Evolutionary conservation across 2,329 filamentous ascomycete genomes (phyloP), one percentile per base, ranked within the genome.

Genomic region (Aureobasidium sp.): DNA sequence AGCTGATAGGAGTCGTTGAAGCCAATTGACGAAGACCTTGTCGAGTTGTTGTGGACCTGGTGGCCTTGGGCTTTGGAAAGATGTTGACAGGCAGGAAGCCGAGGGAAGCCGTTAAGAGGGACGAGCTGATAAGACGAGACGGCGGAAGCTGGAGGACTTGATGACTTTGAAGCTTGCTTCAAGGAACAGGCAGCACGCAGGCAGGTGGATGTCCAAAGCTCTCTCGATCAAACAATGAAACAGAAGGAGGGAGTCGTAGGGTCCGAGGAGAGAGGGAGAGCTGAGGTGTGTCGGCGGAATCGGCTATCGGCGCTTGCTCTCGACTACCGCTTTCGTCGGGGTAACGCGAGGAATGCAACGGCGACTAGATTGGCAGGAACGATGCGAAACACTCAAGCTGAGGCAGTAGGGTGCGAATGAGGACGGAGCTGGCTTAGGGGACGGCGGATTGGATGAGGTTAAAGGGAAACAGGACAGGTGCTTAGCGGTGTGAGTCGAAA

Each of bases 311-410:
- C 49, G 49, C 48, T 52, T 61, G 47, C 47, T 29, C 45, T 51
- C 29, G 37, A 59, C 56, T 49, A 59, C 57, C 57, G 57, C 34
- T 49, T 60, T 60, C 36, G 57, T 53, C 61, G 52, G 36, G 61
- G 61, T 48, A 62, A 62, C 61, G 51, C 52, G 53, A 62, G 61
- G 61, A 62, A 62, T 62, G 61, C 52, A 62, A 60, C 57, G 57
- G 57, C 57, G 57, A 51, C 57, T 31, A 59, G 56, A 59, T 57
- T 57, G 56, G 56, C 56, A 59, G 44, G 31, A 59, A 42, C 56
- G 57, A 51, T 60, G 36, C 57, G 41, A 45, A 57, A 47, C 55
- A 58, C 51, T 41, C 22, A 36, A 42, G 37, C 51, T 31, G 42
- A 59, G 55, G n/a, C 42, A 37, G 55, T 48, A 48, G 55, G 55